These are phyloP conservation scores for Rosa multiflora DNA, from an alignment of 306 rosid genomes.

Conservation along the genomic window DNA sequence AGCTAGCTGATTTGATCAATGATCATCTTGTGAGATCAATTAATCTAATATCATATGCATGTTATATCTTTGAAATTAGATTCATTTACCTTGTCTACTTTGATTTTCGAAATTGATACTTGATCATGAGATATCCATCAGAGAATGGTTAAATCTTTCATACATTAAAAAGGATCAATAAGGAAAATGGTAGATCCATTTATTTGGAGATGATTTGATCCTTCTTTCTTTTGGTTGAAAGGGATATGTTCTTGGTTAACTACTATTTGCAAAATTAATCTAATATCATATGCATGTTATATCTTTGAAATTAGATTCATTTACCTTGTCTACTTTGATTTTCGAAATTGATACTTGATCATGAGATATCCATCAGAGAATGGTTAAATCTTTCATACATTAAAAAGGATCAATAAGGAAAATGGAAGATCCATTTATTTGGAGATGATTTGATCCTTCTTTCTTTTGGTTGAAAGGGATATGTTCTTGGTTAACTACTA, in stretches of 20 bases:
- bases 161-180: background rate
- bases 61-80: background rate
- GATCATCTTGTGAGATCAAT: conserved; percentile 2
- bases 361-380: background rate
- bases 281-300: background rate
- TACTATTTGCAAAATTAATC: background rate
- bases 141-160: background rate
- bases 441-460: background rate
- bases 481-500: background rate
- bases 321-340: background rate
- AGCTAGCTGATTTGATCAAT: background rate
- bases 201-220: background rate
- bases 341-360: background rate
- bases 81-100: background rate
- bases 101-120: background rate
- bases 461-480: background rate
- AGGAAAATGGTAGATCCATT: background rate
- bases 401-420: background rate
- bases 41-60: background rate
- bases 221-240: background rate
- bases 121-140: background rate
- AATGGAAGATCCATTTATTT: background rate
- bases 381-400: background rate
- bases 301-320: background rate
- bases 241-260: background rate